Conservation (phyloP, 148 eudicot species). For the Rhododendron ferrugineum region DNA sequence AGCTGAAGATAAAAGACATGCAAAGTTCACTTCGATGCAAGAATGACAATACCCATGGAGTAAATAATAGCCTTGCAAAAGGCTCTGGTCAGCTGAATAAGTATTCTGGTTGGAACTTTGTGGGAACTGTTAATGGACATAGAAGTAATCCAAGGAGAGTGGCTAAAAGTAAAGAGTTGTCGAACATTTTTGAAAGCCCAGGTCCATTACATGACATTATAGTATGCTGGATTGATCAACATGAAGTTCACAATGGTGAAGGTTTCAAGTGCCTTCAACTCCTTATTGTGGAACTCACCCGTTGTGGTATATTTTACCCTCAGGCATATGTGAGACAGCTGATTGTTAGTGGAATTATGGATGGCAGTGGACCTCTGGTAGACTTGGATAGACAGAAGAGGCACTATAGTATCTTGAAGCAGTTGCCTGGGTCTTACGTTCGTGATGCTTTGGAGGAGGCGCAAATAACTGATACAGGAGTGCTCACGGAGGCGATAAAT, state of each 20-base stretch:
- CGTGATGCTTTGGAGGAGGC: constrained; percentile 59
- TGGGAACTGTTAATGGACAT: constrained; percentile 11
- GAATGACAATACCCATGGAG: constrained; percentile 13
- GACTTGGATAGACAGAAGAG: constrained; percentile 50
- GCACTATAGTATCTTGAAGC: constrained; percentile 76
- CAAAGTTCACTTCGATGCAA: constrained; percentile 33
- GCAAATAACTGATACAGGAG: constrained; percentile 32
- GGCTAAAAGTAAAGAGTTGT: constrained; percentile 29
- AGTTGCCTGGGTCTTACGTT: constrained; percentile 64
- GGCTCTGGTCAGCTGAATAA: constrained; percentile 22
- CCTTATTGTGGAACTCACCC: constrained; percentile 62
- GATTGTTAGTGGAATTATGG: constrained; percentile 82
- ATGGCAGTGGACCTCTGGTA: constrained; percentile 38
- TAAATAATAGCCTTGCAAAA: not conserved
- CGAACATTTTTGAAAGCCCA: constrained; percentile 73
- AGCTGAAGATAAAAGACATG: constrained; percentile 54
- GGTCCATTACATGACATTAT: constrained; percentile 85
- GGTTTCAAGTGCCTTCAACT: constrained; percentile 73
- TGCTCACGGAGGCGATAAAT: constrained; percentile 49
- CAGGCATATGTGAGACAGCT: constrained; percentile 83
- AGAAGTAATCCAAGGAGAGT: constrained; percentile 18
- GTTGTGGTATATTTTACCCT: constrained; percentile 75
- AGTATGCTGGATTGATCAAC: constrained; percentile 95
- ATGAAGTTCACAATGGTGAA: constrained; percentile 66
- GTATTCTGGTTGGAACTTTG: constrained; percentile 13